Percentiles rank a stretch among this genome's conserved stretches.
phyloP scores from a whole-genome alignment of 208 protist genomes.

The Porcisia deanei region DNA sequence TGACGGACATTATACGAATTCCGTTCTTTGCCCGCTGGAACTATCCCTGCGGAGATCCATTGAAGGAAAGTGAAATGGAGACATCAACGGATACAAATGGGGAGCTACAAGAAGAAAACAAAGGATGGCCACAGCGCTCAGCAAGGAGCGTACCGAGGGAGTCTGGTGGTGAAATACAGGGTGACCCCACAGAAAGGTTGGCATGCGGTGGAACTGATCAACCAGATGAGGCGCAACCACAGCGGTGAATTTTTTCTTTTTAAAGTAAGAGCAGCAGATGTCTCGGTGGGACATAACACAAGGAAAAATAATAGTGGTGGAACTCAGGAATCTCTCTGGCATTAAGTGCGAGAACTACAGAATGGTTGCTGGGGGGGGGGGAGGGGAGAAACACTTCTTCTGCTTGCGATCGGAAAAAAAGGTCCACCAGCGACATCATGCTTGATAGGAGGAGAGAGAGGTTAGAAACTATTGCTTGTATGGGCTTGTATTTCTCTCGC shows the following conservation, averaged over 20 bases:
- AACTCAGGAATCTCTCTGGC: not conserved
- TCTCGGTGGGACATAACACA: no score
- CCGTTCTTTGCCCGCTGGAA: slow-evolving; percentile 57
- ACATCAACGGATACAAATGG: slow-evolving; percentile 1
- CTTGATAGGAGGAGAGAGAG: not conserved
- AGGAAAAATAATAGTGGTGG: not conserved
- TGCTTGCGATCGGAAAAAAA: not conserved
- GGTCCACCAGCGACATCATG: not conserved
- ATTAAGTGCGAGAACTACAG: not conserved
- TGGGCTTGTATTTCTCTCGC: not conserved
- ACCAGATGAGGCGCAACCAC: not conserved
- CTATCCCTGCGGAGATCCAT: slow-evolving; percentile 58
- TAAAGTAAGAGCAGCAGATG: not conserved
- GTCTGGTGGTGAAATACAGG: not conserved
- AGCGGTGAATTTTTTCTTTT: slow-evolving; percentile 15
- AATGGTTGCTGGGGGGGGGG: not conserved
- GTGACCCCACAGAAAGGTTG: not conserved
- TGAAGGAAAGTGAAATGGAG: slow-evolving; percentile 14
- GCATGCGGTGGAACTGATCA: not conserved
- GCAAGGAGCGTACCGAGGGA: not conserved
- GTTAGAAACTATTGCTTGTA: not conserved
- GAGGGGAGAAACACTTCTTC: not conserved
- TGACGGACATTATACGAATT: slow-evolving; percentile 60
- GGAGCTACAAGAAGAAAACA: not conserved
- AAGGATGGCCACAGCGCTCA: not conserved